Base-by-base conservation (phyloP, 129 eudicot genomes). In the Smallanthus sonchifolius region DNA sequence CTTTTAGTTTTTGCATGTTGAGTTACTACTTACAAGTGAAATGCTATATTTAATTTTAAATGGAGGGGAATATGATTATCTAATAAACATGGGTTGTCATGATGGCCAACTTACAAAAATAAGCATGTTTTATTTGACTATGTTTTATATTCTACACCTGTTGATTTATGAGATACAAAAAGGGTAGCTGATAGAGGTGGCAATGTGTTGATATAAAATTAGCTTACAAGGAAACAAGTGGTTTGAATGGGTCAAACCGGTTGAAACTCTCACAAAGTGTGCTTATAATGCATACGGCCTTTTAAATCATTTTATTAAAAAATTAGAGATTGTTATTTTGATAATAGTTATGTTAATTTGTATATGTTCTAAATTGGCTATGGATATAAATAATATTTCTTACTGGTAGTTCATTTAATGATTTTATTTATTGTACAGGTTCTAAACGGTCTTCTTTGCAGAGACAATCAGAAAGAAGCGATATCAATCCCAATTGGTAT, bases 381-480 rank as follows among this genome's bases (percentile, higher is more conserved):
- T 2, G 14, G 10, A 69, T 17, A 17, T 10, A 38, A 64, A 32
- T 54, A 42, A 19, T 36, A 17, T 39, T 54, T 73, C 10, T 73
- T 28, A 76, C 40, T 14, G 52, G 37, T 36, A 39, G 40, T 52
- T 49, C 72, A 69, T 35, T 81, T 10, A 37, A 62, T 30, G 72
- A 48, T 75, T 30, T 13, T 39, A 39, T 70, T 80, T 4, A 28
- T 43, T 48, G 28, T 84, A 83, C 89, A 94, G 98, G 98, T 94
- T 76, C 79, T 94, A 65, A 94, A 94, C 62, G 98, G 98, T 40
- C 86, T 94, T 71, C 97, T 94, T 66, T 83, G 92, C 76, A 83
- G 98, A 81, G 96, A 88, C 63, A 86, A 94, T 77, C 98, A 94
- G 49, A 88, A 88, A 79, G 98, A 94, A 83, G 98, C 93, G 69